Percentiles rank a stretch among this genome's conserved stretches.
phyloP scores from a whole-genome alignment of 139 green algal species.

The Astrephomene gubernaculifera region DNA sequence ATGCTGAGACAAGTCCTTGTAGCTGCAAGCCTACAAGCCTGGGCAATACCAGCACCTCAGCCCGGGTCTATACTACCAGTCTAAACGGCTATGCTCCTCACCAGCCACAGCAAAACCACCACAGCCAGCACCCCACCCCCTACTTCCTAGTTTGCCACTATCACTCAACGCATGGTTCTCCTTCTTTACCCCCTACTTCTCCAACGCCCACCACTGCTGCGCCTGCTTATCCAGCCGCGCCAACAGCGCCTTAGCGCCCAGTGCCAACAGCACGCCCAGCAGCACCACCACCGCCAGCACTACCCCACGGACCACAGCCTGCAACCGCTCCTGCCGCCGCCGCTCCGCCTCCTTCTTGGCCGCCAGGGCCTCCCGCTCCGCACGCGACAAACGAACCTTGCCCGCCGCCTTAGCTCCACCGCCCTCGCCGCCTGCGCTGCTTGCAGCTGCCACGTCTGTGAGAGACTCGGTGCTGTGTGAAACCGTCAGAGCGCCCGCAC shows the following conservation, averaged over 20 bases:
- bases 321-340: constrained; percentile 22
- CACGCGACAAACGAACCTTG: constrained; percentile 38
- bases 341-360: constrained; percentile 37
- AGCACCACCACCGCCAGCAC: constrained; percentile 30
- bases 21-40: too few relatives aligned
- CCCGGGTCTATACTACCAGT: too few relatives aligned
- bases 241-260: not conserved
- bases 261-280: constrained; percentile 20
- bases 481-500: not conserved
- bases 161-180: too few relatives aligned
- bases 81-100: too few relatives aligned
- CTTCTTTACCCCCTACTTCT: too few relatives aligned
- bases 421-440: not conserved
- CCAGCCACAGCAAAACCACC: too few relatives aligned
- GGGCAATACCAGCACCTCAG: too few relatives aligned
- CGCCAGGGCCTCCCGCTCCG: constrained; percentile 54
- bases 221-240: not conserved
- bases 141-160: too few relatives aligned
- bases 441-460: constrained; percentile 32
- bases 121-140: too few relatives aligned
- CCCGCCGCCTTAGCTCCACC: too few relatives aligned
- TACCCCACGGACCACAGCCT: not conserved
- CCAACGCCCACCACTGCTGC: not conserved
- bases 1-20: too few relatives aligned
- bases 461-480: not conserved